Conservation (phyloP, 306 rosid genomes). For the Gleditsia sinensis region DNA sequence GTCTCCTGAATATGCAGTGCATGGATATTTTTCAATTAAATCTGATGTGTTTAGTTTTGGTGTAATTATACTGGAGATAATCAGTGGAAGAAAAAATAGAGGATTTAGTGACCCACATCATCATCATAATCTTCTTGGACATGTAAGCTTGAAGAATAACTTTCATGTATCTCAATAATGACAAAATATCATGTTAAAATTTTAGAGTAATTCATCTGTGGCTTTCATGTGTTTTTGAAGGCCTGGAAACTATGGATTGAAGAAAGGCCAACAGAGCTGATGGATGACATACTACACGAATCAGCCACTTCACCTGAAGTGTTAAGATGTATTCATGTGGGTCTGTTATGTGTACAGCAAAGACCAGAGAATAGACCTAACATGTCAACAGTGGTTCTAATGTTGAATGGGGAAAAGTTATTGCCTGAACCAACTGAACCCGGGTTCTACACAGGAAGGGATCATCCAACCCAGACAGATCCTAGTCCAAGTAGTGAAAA, state of each 20-base stretch:
- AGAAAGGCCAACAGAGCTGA: conserved; percentile 13
- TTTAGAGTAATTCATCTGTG: no score
- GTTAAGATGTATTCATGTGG: conserved; percentile 2
- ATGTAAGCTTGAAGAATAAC: conserved; percentile 11
- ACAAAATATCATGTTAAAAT: no score
- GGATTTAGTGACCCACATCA: conserved; percentile 37
- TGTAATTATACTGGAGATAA: conserved; percentile 39
- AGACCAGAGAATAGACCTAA: conserved; percentile 34
- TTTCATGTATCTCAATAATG: neutral
- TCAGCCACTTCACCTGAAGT: neutral
- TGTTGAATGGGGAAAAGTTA: conserved; percentile 30
- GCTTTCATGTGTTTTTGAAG: neutral
- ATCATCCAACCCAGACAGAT: neutral
- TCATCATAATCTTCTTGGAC: conserved; percentile 39
- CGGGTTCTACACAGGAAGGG: neutral
- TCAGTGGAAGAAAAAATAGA: conserved; percentile 43
- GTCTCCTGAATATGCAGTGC: conserved; percentile 42
- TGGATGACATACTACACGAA: conserved; percentile 13
- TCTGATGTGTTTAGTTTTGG: conserved; percentile 46
- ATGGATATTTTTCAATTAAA: conserved; percentile 39
- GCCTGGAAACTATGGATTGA: conserved; percentile 41
- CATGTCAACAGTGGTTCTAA: conserved; percentile 25
- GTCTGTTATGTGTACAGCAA: conserved; percentile 31
- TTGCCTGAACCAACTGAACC: conserved; percentile 20
- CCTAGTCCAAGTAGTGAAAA: neutral